Base-by-base conservation (phyloP, 495 filamentous ascomycete genomes). In the Xylaria telfairii region DNA sequence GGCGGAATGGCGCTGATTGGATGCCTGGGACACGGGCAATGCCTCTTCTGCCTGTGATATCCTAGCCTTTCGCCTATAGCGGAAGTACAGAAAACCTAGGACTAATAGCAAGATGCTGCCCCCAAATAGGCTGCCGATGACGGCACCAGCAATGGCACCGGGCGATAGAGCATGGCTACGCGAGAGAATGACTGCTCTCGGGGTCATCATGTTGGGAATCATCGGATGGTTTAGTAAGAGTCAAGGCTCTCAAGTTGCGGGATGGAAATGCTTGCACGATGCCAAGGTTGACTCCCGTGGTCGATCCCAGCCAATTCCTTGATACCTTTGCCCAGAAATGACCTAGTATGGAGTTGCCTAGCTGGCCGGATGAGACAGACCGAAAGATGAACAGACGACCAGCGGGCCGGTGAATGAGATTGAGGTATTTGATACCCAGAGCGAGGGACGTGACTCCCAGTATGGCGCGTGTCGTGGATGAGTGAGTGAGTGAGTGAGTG, bases 21-120 rank as follows among this genome's bases (percentile, higher is more conserved):
- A 54, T 9, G 72, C 63, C 34, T 74, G 73, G 59, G 68, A 54
- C 37, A 62, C 69, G 56, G 70, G 71, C 19, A 74, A 62, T 49
- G 70, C 65, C 39, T 71, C 74, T 54, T 64, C 71, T 46, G 54
- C 69, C 65, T 49, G 68, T 46, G 71, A 71, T 51, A 74, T 63
- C 53, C 51, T 77, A 46, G 51, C 69, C 34, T 62, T 74, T 60
- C 76, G 71, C 65, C 72, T 75, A 51, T 75, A 72, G 37, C 76
- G 75, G 34, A 78, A 78, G 75, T 77, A 78, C 24, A 78, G 66
- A 72, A 78, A 78, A 46, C 76, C 76, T n/a, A 77, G 19, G 63
- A 78, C 53, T 70, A 78, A 68, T 65, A 77, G 62, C 53, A 77
- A 68, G 46, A 77, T 63, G 64, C 71, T 68, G 24, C 76, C 76